phyloP scores from a whole-genome alignment of 208 protist genomes.

The Crithidia acanthocephali region DNA sequence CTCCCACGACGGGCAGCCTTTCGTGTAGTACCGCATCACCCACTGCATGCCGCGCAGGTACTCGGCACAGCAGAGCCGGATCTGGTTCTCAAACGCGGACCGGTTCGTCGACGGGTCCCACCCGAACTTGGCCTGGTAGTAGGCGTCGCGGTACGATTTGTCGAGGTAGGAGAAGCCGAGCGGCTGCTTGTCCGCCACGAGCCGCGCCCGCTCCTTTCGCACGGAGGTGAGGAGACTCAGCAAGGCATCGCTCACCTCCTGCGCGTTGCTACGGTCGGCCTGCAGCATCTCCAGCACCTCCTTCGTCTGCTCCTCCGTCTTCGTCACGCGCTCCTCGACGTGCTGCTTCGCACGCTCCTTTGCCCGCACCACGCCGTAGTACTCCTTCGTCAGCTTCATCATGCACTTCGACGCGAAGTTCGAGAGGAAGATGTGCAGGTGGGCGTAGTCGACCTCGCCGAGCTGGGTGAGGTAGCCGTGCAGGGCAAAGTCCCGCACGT shows the following conservation, averaged over 20 bases:
- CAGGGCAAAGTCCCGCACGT: constrained; percentile 71
- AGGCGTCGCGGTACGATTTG: constrained; percentile 71
- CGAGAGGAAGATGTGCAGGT: constrained; percentile 65
- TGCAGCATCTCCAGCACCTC: constrained; percentile 30
- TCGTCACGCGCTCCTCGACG: constrained; percentile 73
- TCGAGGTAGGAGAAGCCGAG: constrained; percentile 84
- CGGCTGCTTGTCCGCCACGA: constrained; percentile 72
- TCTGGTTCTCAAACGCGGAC: constrained; percentile 64
- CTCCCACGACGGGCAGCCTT: constrained; percentile 96
- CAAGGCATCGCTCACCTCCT: constrained; percentile 64
- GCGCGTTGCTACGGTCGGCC: constrained; percentile 47
- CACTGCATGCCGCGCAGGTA: constrained; percentile 98
- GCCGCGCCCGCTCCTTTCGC: constrained; percentile 63
- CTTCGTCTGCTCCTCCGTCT: constrained; percentile 42
- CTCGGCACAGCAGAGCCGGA: constrained; percentile 71
- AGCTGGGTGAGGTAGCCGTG: constrained; percentile 86
- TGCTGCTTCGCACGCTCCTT: constrained; percentile 76
- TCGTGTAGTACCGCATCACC: constrained; percentile 99
- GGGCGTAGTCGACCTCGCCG: constrained; percentile 83
- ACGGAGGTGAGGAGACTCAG: constrained; percentile 46
- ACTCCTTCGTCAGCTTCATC: constrained; percentile 65
- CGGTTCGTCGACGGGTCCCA: constrained; percentile 53
- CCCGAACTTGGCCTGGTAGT: constrained; percentile 89
- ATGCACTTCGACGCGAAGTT: constrained; percentile 61
- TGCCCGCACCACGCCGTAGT: constrained; percentile 54